Evolutionary conservation across 768 basidiomycete genomes (phyloP), one percentile per base, ranked within the genome.

Genomic region (Rhodotorula sphaerocarpa): DNA sequence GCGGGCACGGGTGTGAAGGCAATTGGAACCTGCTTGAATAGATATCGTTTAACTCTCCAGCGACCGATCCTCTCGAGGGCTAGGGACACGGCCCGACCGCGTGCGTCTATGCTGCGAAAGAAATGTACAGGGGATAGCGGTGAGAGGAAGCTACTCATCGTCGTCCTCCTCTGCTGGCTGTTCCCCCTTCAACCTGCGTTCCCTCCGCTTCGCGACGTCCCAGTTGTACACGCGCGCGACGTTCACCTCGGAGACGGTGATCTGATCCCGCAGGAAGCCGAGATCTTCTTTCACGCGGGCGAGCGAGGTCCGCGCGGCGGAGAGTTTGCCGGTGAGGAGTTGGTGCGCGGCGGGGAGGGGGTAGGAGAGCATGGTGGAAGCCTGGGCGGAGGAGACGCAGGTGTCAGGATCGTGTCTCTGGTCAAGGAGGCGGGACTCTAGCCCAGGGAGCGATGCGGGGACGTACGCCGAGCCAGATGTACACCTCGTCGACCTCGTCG

Each of bases 291-390:
- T 78, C 0, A 86, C 83, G 73, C 84, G 84, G 31, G 78, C 72
- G 54, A 93, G 76, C 59, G 79, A 82, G 18, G 76, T 77, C 72
- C 88, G 81, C 0, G 92, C 92, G 0, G 81, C 79, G 0, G 78
- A 75, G 33, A 92, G 82, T 75, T 96, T 96, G 30, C 82, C 80
- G 58, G 80, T 75, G 0, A 99, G 78, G 12, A 97, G 81, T 2
- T 80, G 74, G 59, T 86, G 81, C 3, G 95, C 95, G 21, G 82
- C 83, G 2, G 83, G 80, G 30, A 93, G 77, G 65, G 86, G 86
- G 78, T 99, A 99, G 1, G 90, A 88, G 3, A 99, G 79, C 93
- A 97, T 96, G 3, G 92, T 90, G 67, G 96, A 96, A 11, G 95
- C 95, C 93, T 97, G 67, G 15, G 20, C 31, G 41, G 45, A 5